Base-by-base conservation (phyloP, 2,329 filamentous ascomycete genomes). In the Colletotrichum neosansevieriae region DNA sequence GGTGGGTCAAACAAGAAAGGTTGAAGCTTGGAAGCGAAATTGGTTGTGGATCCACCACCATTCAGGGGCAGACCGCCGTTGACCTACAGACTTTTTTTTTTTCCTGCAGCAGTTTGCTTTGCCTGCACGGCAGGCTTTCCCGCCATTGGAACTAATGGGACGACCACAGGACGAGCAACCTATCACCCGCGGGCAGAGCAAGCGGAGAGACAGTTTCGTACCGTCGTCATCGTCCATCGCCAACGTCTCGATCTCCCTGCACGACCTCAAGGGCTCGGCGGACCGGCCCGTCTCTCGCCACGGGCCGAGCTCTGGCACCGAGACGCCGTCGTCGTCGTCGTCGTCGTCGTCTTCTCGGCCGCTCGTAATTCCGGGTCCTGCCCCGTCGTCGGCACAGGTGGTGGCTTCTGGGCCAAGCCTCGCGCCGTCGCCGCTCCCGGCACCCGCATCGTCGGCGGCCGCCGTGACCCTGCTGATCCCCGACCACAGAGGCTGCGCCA, bases 221-320 rank as follows among this genome's bases (percentile, higher is more conserved):
- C 49, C 49, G 24, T 53, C 49, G 12, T 38, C 36, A 11, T 38
- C 36, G 1, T 11, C 11, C 10, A n/a, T 17, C 32, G 13, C 49
- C 17, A 53, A 34, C 49, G 49, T 32, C 29, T n/a, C 49, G 10
- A 36, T 21, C 49, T 32, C 49, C 24, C 49, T 53, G 29, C 49
- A 53, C 49, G 29, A 53, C 49, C 49, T 53, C 49, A 53, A 53
- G 49, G 29, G 49, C 49, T 53, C 49, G 34, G 13, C 24, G 24
- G 34, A 53, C 49, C 49, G 49, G 49, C 49, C 49, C 49, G 49
- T 53, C 29, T 53, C 49, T 15, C 49, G 49, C 49, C 49, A 53
- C n/a, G 49, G 49, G 24, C 49, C 24, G 7, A n/a, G 36, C 36
- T 38, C 36, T 12, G 6, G 36, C 36, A 12, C 36, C n/a, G 36